phyloP scores from a whole-genome alignment of 306 rosid genomes.

The Casuarina glauca region DNA sequence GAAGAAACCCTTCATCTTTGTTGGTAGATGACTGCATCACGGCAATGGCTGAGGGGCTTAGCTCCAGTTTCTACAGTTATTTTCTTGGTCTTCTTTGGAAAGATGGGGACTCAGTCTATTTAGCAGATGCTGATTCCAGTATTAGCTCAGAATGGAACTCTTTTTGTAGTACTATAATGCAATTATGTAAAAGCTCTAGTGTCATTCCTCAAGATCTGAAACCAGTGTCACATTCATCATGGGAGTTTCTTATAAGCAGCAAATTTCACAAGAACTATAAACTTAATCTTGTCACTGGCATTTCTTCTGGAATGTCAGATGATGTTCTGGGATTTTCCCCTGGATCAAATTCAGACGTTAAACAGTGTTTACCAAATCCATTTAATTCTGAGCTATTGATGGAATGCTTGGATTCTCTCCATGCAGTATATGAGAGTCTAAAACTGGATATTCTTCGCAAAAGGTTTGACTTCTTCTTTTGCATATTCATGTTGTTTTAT shows the following conservation, averaged over 20 bases:
- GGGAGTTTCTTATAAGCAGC: constrained; percentile 86
- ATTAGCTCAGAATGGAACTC: constrained; percentile 78
- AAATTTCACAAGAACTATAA: constrained; percentile 72
- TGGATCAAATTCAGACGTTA: constrained; percentile 26
- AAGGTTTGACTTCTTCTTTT: constrained; percentile 42
- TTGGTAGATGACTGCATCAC: constrained; percentile 85
- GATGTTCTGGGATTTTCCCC: constrained; percentile 37
- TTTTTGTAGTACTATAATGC: constrained; percentile 61
- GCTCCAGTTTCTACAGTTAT: constrained; percentile 62
- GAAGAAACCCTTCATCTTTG: constrained; percentile 66
- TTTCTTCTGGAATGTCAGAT: constrained; percentile 38
- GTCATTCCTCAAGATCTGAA: constrained; percentile 38
- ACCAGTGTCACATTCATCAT: constrained; percentile 51
- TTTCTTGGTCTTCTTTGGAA: constrained; percentile 89
- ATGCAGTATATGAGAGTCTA: constrained; percentile 88
- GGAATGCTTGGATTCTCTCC: constrained; percentile 80
- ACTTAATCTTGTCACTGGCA: constrained; percentile 48
- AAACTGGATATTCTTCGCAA: constrained; percentile 90
- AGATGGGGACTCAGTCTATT: constrained; percentile 63
- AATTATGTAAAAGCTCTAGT: constrained; percentile 53
- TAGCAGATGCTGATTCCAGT: constrained; percentile 51
- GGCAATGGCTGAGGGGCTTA: constrained; percentile 88
- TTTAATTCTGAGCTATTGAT: constrained; percentile 59
- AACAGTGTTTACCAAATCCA: constrained; percentile 41
- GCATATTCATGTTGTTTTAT: neutral